Base-by-base conservation (phyloP, 805 yeast genomes). In the Candida sanyiensis region DNA sequence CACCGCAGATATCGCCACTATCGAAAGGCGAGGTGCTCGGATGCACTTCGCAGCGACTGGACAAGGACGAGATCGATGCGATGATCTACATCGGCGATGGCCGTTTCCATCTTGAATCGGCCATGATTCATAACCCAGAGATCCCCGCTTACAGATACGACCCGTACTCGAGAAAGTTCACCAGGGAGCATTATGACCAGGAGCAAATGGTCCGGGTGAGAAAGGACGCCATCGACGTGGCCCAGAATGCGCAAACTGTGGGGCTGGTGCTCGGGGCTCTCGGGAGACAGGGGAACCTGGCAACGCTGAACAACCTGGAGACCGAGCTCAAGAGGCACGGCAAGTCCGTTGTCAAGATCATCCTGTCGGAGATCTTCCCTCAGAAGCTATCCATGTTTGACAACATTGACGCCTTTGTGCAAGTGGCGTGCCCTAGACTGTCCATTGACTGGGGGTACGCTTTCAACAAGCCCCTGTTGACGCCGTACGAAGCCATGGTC, bases 371-470 rank as follows among this genome's bases (percentile, higher is more conserved):
- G 59, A 87, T 93, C 15, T 89, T 93, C 62, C 98, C 98, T 0
- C 83, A 78, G 37, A 93, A 93, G 51, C 66, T 93, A 26, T 81
- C 96, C 9, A 82, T 84, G 80, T 93, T 93, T 61, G 89, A 86
- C 51, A 93, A 86, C 52, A 76, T 90, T 13, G 98, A 93, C 61
- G 95, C 89, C 2, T 93, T 93, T 70, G 84, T 93, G 11, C 98
- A 93, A 61, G 95, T 93, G 3, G 98, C 98, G 1, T 93, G 98
- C 58, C 98, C 98, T 0, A 70, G 98, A 52, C 65, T 93, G 33
- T 86, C 96, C 2, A 90, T 93, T 29, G 98, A 93, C 59, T 93
- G 98, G 98, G 98, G 98, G 0, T 93, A 93, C 59, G 98, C 98
- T 0, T 93, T 93, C 56, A 78, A 79, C 43, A 84, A 83, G 54